Conservation (phyloP, 2,329 filamentous ascomycete species). For the Eutypella sp. region DNA sequence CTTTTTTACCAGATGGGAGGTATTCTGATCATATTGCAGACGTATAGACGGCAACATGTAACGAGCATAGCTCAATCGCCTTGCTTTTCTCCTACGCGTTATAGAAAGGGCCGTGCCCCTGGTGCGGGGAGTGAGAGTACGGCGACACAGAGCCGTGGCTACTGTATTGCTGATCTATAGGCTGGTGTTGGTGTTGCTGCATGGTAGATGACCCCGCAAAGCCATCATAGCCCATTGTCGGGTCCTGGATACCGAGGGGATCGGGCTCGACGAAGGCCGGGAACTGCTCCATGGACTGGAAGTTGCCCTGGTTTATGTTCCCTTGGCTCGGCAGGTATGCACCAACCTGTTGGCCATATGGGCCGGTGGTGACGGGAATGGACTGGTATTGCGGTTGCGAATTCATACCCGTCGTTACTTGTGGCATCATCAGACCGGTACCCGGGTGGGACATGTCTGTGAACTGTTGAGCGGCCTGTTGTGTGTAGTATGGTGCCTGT, state of each 20-base stretch:
- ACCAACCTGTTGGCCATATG: constrained; percentile 20
- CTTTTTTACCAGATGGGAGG: too few species aligned
- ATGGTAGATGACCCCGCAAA: constrained; percentile 26
- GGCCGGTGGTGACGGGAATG: constrained; percentile 26
- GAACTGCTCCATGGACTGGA: constrained; percentile 29
- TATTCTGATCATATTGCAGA: constrained; percentile 5
- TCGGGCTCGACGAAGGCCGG: constrained; percentile 32
- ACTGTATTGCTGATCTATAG: constrained; percentile 31
- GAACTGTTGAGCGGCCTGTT: constrained; percentile 11
- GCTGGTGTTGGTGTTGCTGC: constrained; percentile 9
- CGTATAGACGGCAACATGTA: constrained; percentile 10
- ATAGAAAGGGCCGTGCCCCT: constrained; percentile 32
- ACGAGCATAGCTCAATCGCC: neutral
- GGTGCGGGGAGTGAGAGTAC: constrained; percentile 37
- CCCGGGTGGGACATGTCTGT: constrained; percentile 12
- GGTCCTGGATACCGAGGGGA: constrained; percentile 33
- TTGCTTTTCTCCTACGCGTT: constrained; percentile 15
- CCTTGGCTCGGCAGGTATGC: constrained; percentile 26
- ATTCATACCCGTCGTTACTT: constrained; percentile 10
- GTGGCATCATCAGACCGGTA: constrained; percentile 18
- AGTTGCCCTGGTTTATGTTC: neutral
- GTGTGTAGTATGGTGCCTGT: constrained; percentile 18
- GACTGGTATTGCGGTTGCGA: constrained; percentile 23
- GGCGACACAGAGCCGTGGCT: constrained; percentile 39
- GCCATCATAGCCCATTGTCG: constrained; percentile 27